Evolutionary conservation across 768 basidiomycete species (phyloP).

Genomic region (Suillus hirtellus): DNA sequence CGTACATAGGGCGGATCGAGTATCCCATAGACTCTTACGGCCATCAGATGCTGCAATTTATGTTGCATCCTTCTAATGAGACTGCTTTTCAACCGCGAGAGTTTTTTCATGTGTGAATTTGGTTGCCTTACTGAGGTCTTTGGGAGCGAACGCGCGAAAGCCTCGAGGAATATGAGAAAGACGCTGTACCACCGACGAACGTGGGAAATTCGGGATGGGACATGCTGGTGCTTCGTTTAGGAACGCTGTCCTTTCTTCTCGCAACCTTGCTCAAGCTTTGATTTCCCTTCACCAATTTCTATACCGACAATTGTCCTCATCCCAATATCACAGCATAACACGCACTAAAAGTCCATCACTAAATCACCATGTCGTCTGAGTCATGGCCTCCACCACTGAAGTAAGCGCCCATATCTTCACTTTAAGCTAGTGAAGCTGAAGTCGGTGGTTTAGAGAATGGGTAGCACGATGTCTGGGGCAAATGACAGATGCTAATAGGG

Average conservation of each 20-base stretch:
- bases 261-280: background rate
- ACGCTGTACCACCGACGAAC: slow-evolving; percentile 5
- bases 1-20: slow-evolving; percentile 10
- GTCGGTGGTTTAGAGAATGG: slow-evolving; percentile 70
- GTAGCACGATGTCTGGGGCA: slow-evolving; percentile 91
- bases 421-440: slow-evolving; percentile 15
- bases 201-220: slow-evolving; percentile 23
- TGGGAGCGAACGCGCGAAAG: background rate
- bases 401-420: slow-evolving; percentile 38
- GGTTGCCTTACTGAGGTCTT: background rate
- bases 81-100: slow-evolving; percentile 12
- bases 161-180: background rate
- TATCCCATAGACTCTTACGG: slow-evolving; percentile 28
- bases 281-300: slow-evolving; percentile 12
- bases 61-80: slow-evolving; percentile 26
- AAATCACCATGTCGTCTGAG: slow-evolving; percentile 61
- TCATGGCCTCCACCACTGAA: slow-evolving; percentile 83
- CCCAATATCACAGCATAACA: background rate
- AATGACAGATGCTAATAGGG: slow-evolving; percentile 85
- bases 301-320: background rate
- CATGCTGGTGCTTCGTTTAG: slow-evolving; percentile 1
- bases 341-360: background rate
- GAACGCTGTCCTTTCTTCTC: background rate
- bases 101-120: background rate
- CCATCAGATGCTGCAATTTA: slow-evolving; percentile 22